Percentiles rank a stretch among this genome's conserved stretches.
These are phyloP conservation scores for Phlebiopsis flavidoalba DNA, from an alignment of 768 basidiomycete genomes.

Conservation along the genomic window DNA sequence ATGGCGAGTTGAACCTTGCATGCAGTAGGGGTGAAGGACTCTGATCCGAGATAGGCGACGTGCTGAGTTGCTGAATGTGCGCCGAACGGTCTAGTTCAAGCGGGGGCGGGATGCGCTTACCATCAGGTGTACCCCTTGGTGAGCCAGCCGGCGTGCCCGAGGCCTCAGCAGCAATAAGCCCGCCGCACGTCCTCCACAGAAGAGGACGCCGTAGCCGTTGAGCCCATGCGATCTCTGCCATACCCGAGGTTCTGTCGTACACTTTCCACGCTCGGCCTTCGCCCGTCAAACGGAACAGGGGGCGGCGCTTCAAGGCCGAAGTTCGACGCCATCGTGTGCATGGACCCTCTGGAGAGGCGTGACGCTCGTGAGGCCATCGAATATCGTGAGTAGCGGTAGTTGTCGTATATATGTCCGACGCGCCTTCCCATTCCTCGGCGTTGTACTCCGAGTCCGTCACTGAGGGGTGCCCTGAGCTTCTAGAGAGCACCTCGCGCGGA, in stretches of 20 bases:
- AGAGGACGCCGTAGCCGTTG: not conserved
- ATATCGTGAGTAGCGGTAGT: constrained; percentile 67
- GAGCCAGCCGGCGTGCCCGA: not conserved
- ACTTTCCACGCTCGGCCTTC: constrained; percentile 17
- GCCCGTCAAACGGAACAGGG: constrained; percentile 24
- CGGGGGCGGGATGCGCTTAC: constrained; percentile 7
- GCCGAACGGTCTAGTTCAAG: constrained; percentile 17
- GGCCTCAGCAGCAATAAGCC: not conserved
- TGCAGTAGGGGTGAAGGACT: constrained; percentile 34
- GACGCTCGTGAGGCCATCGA: constrained; percentile 44
- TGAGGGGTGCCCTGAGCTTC: constrained; percentile 13
- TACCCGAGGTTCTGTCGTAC: constrained; percentile 1
- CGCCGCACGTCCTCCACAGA: constrained; percentile 6
- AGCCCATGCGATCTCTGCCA: not conserved
- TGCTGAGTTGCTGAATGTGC: not conserved
- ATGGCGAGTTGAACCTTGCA: constrained; percentile 37
- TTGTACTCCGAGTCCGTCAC: constrained; percentile 19
- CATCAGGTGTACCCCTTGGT: not conserved
- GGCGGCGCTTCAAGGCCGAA: constrained; percentile 19
- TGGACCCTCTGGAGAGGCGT: constrained; percentile 31
- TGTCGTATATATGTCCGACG: constrained; percentile 68
- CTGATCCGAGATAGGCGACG: constrained; percentile 5
- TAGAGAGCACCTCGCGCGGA: not conserved
- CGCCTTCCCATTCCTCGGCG: constrained; percentile 59
- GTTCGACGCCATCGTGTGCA: constrained; percentile 18